Percentiles rank a stretch among this genome's conserved stretches.
Conservation (phyloP, 169 alveolate species). For the Amoebophrya sp. region DNA sequence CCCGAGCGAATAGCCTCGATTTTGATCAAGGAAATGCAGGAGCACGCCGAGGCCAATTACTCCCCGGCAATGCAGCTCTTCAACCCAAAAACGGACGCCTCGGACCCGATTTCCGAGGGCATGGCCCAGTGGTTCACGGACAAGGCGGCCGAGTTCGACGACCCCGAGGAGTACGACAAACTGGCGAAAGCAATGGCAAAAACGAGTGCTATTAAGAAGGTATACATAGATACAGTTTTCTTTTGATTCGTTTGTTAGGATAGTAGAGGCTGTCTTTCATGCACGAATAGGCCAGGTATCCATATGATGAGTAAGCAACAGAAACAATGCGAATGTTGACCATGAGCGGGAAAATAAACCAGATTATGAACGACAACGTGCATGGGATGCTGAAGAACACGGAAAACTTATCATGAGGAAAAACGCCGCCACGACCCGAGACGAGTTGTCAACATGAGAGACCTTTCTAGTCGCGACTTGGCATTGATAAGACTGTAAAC, state of each 20-base stretch:
- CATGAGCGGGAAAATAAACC: too few relatives aligned
- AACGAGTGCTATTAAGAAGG: background rate
- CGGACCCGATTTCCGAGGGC: background rate
- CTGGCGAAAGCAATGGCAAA: background rate
- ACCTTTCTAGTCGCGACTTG: too few relatives aligned
- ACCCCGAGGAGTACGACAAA: slow-evolving; percentile 3
- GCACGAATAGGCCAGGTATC: too few relatives aligned
- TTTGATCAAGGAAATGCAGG: background rate
- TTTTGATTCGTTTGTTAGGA: too few relatives aligned
- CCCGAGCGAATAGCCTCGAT: background rate
- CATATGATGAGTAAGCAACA: too few relatives aligned
- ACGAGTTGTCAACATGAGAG: too few relatives aligned
- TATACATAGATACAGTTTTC: too few relatives aligned
- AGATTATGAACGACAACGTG: background rate
- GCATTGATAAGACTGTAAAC: too few relatives aligned
- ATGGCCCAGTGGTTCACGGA: background rate
- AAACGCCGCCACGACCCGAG: too few relatives aligned
- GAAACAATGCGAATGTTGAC: too few relatives aligned
- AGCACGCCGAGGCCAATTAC: background rate
- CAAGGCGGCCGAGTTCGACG: background rate
- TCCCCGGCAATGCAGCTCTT: background rate
- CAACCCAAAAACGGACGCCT: background rate
- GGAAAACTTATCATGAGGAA: too few relatives aligned
- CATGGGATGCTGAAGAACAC: background rate
- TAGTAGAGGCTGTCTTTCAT: too few relatives aligned